A percentile compares a stretch with the other conserved stretches of the same genome.
phyloP scores from a whole-genome alignment of 2,329 filamentous ascomycete genomes.

The Metarhizium brunneum region DNA sequence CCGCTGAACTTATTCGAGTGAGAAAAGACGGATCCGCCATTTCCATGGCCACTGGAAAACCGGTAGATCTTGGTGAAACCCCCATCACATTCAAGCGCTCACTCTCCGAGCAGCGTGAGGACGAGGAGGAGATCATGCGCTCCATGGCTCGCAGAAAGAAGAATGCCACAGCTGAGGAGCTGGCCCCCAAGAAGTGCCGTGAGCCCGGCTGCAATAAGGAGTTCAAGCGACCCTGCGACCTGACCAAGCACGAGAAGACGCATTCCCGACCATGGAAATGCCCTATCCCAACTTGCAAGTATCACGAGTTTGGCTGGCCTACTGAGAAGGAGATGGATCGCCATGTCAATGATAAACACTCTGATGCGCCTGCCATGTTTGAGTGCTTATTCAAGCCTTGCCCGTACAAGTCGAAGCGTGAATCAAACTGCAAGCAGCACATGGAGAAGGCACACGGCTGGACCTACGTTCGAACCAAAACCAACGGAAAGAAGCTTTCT shows the following conservation, averaged over 20 bases:
- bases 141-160: constrained; percentile 97
- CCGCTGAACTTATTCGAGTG: constrained; percentile 74
- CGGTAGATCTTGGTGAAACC: constrained; percentile 46
- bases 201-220: constrained; percentile 74
- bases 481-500: constrained; percentile 61
- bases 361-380: constrained; percentile 66
- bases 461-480: constrained; percentile 87
- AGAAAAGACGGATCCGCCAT: constrained; percentile 72
- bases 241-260: constrained; percentile 97
- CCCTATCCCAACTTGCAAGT: constrained; percentile 72
- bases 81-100: constrained; percentile 54
- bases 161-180: constrained; percentile 77
- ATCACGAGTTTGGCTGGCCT: constrained; percentile 82
- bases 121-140: constrained; percentile 74
- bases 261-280: constrained; percentile 97
- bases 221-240: constrained; percentile 93
- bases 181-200: constrained; percentile 69
- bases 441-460: constrained; percentile 96
- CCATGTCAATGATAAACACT: constrained; percentile 95
- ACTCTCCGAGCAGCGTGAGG: constrained; percentile 59
- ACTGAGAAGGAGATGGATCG: constrained; percentile 97
- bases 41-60: constrained; percentile 63
- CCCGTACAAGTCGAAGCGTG: constrained; percentile 88
- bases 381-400: constrained; percentile 77
- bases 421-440: constrained; percentile 96